Base-by-base conservation (phyloP, 306 rosid species). In the Prunus mume region DNA sequence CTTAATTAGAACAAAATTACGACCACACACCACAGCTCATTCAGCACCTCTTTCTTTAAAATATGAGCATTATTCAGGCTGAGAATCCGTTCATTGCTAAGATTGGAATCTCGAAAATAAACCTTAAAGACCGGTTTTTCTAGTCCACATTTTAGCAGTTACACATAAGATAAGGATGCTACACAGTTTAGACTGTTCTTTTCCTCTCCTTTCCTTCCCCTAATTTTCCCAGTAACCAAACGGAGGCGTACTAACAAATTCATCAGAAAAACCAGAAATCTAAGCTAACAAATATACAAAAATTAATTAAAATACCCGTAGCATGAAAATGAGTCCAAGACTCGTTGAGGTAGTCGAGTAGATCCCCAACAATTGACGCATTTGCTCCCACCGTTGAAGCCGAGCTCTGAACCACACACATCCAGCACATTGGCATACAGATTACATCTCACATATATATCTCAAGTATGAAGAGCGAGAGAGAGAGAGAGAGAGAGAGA, bases 261-360 rank as follows among this genome's bases (percentile, higher is more conserved):
- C 51, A 65, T 28, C 74, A 25, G 17, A 25, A 20, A 78, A 13
- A 10, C 13, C 20, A 54, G 0, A 24, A 67, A 65, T 25, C 13
- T 3, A 45, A 12, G 12, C 15, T 12, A 52, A 65, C 11, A 17
- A 20, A 41, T 32, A 3, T 27, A 41, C 22, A 71, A 9, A 9
- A 51, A 43, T 18, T 14, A 2, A 32, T 41, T 9, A 69, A 67
- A 43, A 66, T 86, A 88, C 98, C 98, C 8, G 98, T 92, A 65
- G 98, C 97, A 75, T 95, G 97, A 84, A 95, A 95, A 63, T 95
- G 98, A 15, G 98, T 95, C 97, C 98, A 95, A 3, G 97, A 92
- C 47, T 95, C 93, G 79, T 95, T 95, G 55, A 95, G 93, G 73
- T 90, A 95, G 77, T 89, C 88, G 73, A 95, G 92, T 49, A 92